These are phyloP conservation scores for Solanum verrucosum DNA, from an alignment of 257 asterid genomes.

Conservation along the genomic window DNA sequence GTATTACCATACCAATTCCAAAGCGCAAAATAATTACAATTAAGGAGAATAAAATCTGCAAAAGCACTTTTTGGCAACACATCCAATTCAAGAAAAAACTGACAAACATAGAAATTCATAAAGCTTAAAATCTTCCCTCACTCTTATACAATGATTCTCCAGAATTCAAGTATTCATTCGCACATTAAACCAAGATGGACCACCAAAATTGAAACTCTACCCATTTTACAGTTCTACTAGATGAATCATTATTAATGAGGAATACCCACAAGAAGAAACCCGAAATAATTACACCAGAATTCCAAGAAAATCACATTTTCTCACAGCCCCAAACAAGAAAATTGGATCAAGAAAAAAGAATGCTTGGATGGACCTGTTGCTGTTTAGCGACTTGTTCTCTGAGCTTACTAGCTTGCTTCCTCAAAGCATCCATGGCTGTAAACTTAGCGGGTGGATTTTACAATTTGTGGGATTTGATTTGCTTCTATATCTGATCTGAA, in stretches of 20 bases:
- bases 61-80: background rate
- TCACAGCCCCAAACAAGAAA: background rate
- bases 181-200: background rate
- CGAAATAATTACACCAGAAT: background rate
- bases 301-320: background rate
- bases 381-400: constrained; percentile 98
- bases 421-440: constrained; percentile 61
- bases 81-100: background rate
- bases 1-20: background rate
- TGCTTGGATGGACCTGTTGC: constrained; percentile 60
- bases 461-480: background rate
- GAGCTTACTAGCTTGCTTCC: constrained; percentile 88
- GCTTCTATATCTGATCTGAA: background rate
- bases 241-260: background rate
- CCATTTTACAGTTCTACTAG: background rate
- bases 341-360: background rate
- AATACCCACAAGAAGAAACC: background rate
- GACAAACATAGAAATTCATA: background rate
- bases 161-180: background rate
- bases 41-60: background rate
- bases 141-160: background rate
- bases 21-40: background rate
- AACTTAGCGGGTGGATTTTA: background rate
- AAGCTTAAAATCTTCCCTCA: background rate
- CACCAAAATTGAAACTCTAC: background rate